Evolutionary conservation across 805 yeast genomes (phyloP).

Genomic region (Myxozyma mucilagina): DNA sequence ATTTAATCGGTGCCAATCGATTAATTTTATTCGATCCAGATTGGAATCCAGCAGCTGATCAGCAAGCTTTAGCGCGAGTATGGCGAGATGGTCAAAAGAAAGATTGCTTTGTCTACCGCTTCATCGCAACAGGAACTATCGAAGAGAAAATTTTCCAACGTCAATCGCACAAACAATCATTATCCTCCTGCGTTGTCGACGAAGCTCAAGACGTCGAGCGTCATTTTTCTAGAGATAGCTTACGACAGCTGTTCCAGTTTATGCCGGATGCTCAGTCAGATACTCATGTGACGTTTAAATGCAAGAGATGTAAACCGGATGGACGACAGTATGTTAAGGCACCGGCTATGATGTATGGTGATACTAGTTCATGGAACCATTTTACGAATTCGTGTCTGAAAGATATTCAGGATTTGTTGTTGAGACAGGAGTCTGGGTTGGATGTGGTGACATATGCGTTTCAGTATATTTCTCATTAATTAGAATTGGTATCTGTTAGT

Average conservation of each 20-base stretch:
- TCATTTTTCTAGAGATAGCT: constrained; percentile 77
- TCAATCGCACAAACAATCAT: constrained; percentile 88
- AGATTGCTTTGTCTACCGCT: constrained; percentile 91
- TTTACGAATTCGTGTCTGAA: constrained; percentile 61
- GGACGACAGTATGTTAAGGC: constrained; percentile 66
- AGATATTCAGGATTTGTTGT: constrained; percentile 70
- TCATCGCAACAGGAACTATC: constrained; percentile 90
- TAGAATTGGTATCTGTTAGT: not conserved
- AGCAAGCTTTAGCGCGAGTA: constrained; percentile 94
- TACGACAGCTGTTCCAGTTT: constrained; percentile 72
- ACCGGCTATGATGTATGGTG: constrained; percentile 92
- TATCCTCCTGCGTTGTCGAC: constrained; percentile 95
- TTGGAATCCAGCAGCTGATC: constrained; percentile 99
- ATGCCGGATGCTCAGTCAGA: constrained; percentile 72
- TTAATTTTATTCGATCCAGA: constrained; percentile 85
- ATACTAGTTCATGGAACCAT: constrained; percentile 97
- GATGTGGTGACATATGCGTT: constrained; percentile 81
- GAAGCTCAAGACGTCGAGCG: constrained; percentile 94
- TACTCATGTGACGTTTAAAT: constrained; percentile 88
- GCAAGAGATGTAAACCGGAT: constrained; percentile 67
- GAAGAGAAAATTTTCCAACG: constrained; percentile 96
- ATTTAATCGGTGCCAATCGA: constrained; percentile 93
- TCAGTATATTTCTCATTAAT: constrained; percentile 83
- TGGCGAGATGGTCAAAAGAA: constrained; percentile 99
- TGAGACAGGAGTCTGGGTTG: constrained; percentile 69